Base-by-base conservation (phyloP, 352 stramenopile genomes). In the Phytophthora agathidicida region DNA sequence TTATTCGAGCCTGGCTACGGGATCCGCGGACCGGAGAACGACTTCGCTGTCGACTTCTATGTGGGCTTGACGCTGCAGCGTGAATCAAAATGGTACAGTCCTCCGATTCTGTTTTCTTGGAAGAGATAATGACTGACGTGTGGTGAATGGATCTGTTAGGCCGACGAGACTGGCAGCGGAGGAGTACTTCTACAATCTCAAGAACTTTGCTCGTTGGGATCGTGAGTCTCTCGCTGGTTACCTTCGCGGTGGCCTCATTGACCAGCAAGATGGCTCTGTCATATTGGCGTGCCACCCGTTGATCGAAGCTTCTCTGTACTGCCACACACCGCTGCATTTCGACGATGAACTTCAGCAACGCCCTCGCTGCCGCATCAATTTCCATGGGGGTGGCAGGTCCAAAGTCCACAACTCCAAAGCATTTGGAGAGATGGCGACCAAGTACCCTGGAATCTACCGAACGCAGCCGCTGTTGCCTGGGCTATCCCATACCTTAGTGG, bases 281-380 rank as follows among this genome's bases (percentile, higher is more conserved):
- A 35, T 64, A 11, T 59, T 82, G 24, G 69, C 69, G 4, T 82
- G 69, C n/a, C 66, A 75, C 16, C 65, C 73, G 17, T 39, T 67
- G 27, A 69, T 77, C 20, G 73, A 82, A 48, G 73, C 73, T 3
- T 76, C 73, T 11, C 30, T 82, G 2, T 82, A 79, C 37, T 74
- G 58, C 45, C 68, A 70, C 20, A 60, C 49, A n/a, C 61, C 65
- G 14, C 20, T 81, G 49, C 31, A 64, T 23, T 43, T 83, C 7
- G 61, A 47, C 1, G 49, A 67, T 1, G 62, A 75, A 4, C 49
- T 75, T 8, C 46, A 69, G 23, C 39, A 52, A 30, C 58, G 55
- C 4, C 66, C 75, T 24, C 61, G 41, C 17, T 81, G 74, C 33
- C 56, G 20, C 36, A 67, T 81, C 57, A 54, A 46, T 20, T 73